Evolutionary conservation across 306 rosid genomes (phyloP).

Genomic region (Vigna unguiculata): DNA sequence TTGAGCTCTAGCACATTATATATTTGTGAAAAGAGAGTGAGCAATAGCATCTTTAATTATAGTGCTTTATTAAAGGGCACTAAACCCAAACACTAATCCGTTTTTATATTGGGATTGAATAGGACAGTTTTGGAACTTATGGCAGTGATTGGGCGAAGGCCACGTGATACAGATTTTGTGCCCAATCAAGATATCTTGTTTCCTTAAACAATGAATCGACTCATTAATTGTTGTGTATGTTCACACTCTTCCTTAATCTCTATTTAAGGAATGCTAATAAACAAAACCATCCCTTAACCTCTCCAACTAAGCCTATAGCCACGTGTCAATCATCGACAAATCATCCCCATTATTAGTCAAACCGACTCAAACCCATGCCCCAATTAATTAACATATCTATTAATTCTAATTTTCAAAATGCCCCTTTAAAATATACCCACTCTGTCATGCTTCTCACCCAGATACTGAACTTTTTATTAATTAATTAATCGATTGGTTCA

Average conservation of each 20-base stretch:
- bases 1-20: no score
- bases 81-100: background rate
- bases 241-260: background rate
- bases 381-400: conserved; percentile 37
- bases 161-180: conserved; percentile 49
- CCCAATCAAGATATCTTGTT: conserved; percentile 47
- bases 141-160: conserved; percentile 36
- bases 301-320: conserved; percentile 47
- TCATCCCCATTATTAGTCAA: conserved; percentile 41
- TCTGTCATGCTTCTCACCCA: background rate
- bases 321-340: conserved; percentile 55
- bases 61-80: conserved; percentile 22
- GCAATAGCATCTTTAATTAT: background rate
- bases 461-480: conserved; percentile 21
- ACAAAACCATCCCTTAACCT: background rate
- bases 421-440: background rate
- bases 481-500: background rate
- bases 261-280: conserved; percentile 37
- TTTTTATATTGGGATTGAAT: conserved; percentile 6
- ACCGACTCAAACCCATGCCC: background rate
- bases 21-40: no score
- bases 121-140: conserved; percentile 19
- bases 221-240: conserved; percentile 4
- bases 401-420: background rate
- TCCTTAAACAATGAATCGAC: conserved; percentile 49